Evolutionary conservation across 2,329 filamentous ascomycete genomes (phyloP).

Genomic region (Cladosporium sp.): DNA sequence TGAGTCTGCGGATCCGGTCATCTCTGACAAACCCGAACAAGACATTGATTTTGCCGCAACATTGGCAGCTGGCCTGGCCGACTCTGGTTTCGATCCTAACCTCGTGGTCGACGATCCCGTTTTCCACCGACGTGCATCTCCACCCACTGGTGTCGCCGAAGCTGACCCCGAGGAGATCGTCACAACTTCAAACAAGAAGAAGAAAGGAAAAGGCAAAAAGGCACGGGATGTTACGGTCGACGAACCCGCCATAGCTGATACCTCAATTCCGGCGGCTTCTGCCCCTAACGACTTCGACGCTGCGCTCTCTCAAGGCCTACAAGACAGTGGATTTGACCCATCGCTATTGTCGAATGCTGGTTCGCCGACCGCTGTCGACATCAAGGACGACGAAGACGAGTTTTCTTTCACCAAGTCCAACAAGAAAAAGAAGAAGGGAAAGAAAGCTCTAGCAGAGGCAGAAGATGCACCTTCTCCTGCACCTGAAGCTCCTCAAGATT

Average conservation of each 20-base stretch:
- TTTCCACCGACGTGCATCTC: conserved; percentile 39
- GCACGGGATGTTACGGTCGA: not conserved
- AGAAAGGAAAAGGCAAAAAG: conserved; percentile 18
- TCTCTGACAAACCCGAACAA: conserved; percentile 20
- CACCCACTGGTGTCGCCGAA: conserved; percentile 33
- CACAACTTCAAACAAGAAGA: conserved; percentile 34
- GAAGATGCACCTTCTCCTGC: not conserved
- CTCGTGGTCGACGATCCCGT: conserved; percentile 46
- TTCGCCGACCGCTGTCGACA: conserved; percentile 31
- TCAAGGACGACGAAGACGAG: conserved; percentile 31
- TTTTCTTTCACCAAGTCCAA: conserved; percentile 40
- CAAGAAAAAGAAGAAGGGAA: conserved; percentile 49
- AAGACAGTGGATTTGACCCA: conserved; percentile 37
- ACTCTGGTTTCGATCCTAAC: conserved; percentile 49
- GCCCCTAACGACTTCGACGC: conserved; percentile 35
- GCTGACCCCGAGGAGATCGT: conserved; percentile 36
- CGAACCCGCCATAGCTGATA: not conserved
- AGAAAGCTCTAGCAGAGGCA: not conserved
- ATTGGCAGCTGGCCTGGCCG: conserved; percentile 47
- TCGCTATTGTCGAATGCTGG: conserved; percentile 40
- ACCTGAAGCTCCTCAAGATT: not conserved
- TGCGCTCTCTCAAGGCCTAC: conserved; percentile 38
- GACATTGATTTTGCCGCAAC: conserved; percentile 52
- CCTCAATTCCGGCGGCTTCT: conserved; percentile 14
- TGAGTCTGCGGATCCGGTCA: not conserved